Evolutionary conservation across 2,329 filamentous ascomycete genomes (phyloP), one percentile per base, ranked within the genome.

Genomic region (Chaetomium strumarium): DNA sequence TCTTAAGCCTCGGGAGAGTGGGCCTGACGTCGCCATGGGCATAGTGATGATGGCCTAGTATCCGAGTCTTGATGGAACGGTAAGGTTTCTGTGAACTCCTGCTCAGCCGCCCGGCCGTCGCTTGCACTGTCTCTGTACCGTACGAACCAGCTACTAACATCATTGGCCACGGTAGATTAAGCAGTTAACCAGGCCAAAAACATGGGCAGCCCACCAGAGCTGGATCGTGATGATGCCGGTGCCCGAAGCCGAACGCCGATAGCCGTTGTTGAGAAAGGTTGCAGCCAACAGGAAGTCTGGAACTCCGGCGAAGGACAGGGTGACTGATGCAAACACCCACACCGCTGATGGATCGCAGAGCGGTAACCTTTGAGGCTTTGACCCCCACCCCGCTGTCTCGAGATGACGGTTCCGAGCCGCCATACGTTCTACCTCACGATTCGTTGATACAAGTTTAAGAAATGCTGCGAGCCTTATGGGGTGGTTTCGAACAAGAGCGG

Each of bases 221-320:
- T 38, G 30, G 43, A 55, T 55, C 53, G 36, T 58, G 58, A 63
- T 60, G 48, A 55, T 58, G 60, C 58, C 48, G 57, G 51, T 49
- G 30, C 52, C 60, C 60, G 60, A 29, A 39, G 36, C 51, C 34
- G 42, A 20, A 56, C 54, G 61, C 61, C 58, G 54, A 60, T 56
- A 54, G 38, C 61, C 61, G 58, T 10, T 37, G 17, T 41, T 20
- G 38, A 42, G 37, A 38, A 29, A 17, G 14, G 20, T 9, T 12
- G 39, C 45, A 37, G 33, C 57, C 57, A 61, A 60, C 55, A 55
- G 46, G 49, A 51, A 42, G 38, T 31, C 20, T 36, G n/a, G 30
- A 30, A 36, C 17, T 14, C 38, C 56, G 61, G 58, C 57, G 52
- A 60, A 29, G 46, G 44, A 60, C 58, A 61, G 48, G 46, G 40